Evolutionary conservation across 208 protist genomes (phyloP).

Genomic region (Trypanosoma cruzi): DNA sequence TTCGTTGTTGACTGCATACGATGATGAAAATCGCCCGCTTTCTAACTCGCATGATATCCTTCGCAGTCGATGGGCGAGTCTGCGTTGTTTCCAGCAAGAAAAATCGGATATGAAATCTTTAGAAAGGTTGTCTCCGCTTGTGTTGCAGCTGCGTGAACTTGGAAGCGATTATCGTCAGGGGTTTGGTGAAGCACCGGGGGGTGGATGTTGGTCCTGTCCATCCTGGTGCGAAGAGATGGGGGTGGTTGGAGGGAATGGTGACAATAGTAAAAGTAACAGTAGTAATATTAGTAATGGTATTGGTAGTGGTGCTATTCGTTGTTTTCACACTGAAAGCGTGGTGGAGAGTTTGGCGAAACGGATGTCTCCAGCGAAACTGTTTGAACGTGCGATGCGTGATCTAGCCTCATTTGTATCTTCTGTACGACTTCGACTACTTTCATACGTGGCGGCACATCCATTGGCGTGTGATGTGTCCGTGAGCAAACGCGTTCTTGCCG

Average conservation of each 20-base stretch:
- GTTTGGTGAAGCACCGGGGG: neutral
- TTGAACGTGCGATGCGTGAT: constrained; percentile 49
- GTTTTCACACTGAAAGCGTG: constrained; percentile 24
- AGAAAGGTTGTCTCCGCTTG: neutral
- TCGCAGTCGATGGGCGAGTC: neutral
- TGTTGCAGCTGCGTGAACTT: constrained; percentile 19
- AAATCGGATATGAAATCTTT: neutral
- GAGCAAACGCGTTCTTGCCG: constrained; percentile 32
- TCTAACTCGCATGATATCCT: neutral
- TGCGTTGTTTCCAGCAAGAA: neutral
- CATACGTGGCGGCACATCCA: constrained; percentile 49
- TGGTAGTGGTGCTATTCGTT: neutral
- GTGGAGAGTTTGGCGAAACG: constrained; percentile 22
- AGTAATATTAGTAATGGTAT: neutral
- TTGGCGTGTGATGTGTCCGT: constrained; percentile 39
- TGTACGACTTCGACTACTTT: constrained; percentile 63
- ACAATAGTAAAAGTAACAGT: neutral
- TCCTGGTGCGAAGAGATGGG: constrained; percentile 51
- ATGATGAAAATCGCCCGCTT: neutral
- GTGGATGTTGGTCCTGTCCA: constrained; percentile 22
- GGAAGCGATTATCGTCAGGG: neutral
- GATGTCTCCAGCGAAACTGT: constrained; percentile 19
- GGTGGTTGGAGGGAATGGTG: neutral
- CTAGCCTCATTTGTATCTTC: constrained; percentile 64
- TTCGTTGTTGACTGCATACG: neutral